Evolutionary conservation across 2,329 filamentous ascomycete species (phyloP).

Genomic region (Clarireedia paspali): DNA sequence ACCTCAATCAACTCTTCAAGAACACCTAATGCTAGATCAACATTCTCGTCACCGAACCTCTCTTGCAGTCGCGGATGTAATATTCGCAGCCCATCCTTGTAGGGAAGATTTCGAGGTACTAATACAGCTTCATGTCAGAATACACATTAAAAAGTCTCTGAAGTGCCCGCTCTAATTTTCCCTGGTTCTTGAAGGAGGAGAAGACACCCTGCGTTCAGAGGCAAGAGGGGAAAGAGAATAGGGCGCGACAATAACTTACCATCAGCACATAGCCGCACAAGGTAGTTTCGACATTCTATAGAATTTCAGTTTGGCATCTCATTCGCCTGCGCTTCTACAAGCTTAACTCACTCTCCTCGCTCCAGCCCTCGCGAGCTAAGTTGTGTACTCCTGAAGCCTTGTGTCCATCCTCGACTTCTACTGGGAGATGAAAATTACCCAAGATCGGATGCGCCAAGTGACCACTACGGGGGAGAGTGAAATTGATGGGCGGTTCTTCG

Average conservation of each 20-base stretch:
- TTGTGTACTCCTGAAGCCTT: constrained; percentile 13
- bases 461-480: not conserved
- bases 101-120: constrained; percentile 39
- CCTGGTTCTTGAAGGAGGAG: too few relatives aligned
- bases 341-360: constrained; percentile 14
- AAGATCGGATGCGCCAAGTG: not conserved
- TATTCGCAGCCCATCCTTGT: constrained; percentile 37
- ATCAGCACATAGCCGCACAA: constrained; percentile 34
- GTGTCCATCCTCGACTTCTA: constrained; percentile 6
- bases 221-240: not conserved
- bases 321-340: not conserved
- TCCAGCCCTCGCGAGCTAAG: constrained; percentile 14
- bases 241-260: not conserved
- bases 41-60: constrained; percentile 38
- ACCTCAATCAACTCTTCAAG: constrained; percentile 41
- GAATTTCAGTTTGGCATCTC: not conserved
- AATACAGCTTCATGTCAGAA: constrained; percentile 22
- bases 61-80: constrained; percentile 37
- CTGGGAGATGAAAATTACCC: constrained; percentile 6
- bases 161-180: too few relatives aligned
- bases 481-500: too few relatives aligned
- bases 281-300: constrained; percentile 38
- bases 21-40: constrained; percentile 37
- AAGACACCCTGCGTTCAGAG: not conserved
- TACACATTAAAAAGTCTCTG: too few relatives aligned